Evolutionary conservation across 2,329 filamentous ascomycete genomes (phyloP), one percentile per base, ranked within the genome.

Genomic region (Arthrinium puccinioides): DNA sequence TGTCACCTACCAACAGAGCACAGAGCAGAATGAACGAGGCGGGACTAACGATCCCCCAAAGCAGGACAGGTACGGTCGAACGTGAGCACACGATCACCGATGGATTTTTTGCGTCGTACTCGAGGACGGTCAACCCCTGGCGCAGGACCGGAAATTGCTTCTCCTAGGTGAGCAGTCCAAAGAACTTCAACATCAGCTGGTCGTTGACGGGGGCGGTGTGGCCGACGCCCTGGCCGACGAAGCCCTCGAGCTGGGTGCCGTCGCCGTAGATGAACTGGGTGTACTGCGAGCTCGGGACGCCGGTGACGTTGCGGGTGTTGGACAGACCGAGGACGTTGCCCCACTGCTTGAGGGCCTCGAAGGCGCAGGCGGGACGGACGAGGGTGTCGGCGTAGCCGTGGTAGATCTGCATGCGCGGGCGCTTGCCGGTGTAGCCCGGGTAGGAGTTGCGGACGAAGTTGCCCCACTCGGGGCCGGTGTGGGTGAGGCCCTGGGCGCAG

Each of bases 311-410:
- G 30, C 29, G 33, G 15, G 37, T 36, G 27, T 26, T 34, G 18
- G 24, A 21, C 20, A 41, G 20, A 11, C 35, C 39, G 13, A 40
- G 34, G 16, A 46, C 42, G 35, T 47, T 42, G 19, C 40, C 37
- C 50, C 50, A 55, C 43, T 53, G 49, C 39, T 55, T 53, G 16
- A 53, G 44, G 19, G 47, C 44, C 32, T 53, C 50, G 14, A 42
- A 39, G 10, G 44, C 42, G 37, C 55, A 57, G 7, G 49, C 42
- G 15, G 48, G 45, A 11, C 40, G 43, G 9, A 62, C 54, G 7
- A 56, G 43, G 3, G 38, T 44, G 36, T 64, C 61, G n/a, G 42
- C 48, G 10, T 50, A 51, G 13, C 61, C 61, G 30, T 63, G 61
- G 41, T 48, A 61, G 9, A 56, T 57, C 41, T 53, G 48, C 49